Evolutionary conservation across 352 stramenopile genomes (phyloP).

Genomic region (Achlya hypogyna): DNA sequence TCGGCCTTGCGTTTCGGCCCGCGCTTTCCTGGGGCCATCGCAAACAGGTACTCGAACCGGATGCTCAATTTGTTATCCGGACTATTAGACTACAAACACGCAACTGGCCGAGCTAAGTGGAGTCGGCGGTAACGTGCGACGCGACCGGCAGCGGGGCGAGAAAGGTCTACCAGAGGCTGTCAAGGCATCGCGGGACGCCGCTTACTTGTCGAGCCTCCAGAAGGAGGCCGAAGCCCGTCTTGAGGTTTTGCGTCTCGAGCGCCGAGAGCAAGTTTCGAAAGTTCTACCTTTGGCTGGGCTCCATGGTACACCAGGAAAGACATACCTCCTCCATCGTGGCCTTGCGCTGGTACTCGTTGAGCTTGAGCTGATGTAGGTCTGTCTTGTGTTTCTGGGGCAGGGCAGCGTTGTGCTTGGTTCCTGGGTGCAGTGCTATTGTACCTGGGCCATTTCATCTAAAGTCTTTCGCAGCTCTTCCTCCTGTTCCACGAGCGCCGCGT

Average conservation of each 20-base stretch:
- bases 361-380: not conserved
- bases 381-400: not conserved
- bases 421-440: not conserved
- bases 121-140: too few relatives aligned
- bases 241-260: not conserved
- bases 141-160: too few relatives aligned
- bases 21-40: not conserved
- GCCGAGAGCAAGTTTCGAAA: not conserved
- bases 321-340: not conserved
- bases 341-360: not conserved
- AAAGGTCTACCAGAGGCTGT: too few relatives aligned
- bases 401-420: not conserved
- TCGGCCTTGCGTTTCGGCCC: not conserved
- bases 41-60: not conserved
- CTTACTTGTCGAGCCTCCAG: not conserved
- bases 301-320: not conserved
- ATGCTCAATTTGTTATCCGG: too few relatives aligned
- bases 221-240: not conserved
- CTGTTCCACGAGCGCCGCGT: not conserved
- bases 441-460: not conserved
- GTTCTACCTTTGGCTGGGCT: not conserved
- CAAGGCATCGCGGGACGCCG: too few relatives aligned
- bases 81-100: too few relatives aligned
- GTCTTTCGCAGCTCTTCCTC: not conserved
- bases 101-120: too few relatives aligned